Percentiles rank a stretch among this genome's conserved stretches.
Evolutionary conservation across 495 filamentous ascomycete genomes (phyloP).

Genomic region (Penicillium tannophilum): DNA sequence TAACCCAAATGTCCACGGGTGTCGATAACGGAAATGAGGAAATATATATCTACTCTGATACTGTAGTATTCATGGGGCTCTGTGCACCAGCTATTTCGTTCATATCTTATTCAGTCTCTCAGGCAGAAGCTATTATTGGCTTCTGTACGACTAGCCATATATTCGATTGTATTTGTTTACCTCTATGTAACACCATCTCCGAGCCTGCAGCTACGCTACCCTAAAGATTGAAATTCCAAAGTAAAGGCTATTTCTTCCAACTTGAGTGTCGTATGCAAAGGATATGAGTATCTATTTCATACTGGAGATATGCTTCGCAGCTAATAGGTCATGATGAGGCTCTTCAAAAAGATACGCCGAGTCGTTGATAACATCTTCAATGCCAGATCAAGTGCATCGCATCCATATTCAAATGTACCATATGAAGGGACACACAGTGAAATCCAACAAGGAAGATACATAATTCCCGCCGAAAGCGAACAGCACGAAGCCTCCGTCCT

Average conservation of each 20-base stretch:
- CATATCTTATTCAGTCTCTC: neutral
- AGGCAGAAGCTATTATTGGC: neutral
- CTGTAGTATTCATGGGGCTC: neutral
- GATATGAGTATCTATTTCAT: neutral
- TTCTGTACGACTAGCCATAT: neutral
- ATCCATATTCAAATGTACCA: neutral
- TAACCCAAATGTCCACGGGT: neutral
- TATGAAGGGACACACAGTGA: neutral
- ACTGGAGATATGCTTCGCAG: neutral
- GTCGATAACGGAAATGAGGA: neutral
- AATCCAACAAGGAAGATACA: conserved; percentile 14
- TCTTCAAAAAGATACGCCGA: neutral
- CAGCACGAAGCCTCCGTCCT: conserved; percentile 27
- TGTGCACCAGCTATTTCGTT: neutral
- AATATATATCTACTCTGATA: neutral
- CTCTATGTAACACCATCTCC: neutral
- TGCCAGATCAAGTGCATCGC: neutral
- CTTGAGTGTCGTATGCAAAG: neutral
- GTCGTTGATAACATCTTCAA: neutral
- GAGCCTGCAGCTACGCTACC: neutral
- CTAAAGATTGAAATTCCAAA: neutral
- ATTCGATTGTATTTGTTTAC: neutral
- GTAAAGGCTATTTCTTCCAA: neutral
- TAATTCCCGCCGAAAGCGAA: conserved; percentile 25
- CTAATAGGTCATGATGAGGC: neutral